phyloP scores from a whole-genome alignment of 345 rosid genomes.

The Euphorbia tirucalli region DNA sequence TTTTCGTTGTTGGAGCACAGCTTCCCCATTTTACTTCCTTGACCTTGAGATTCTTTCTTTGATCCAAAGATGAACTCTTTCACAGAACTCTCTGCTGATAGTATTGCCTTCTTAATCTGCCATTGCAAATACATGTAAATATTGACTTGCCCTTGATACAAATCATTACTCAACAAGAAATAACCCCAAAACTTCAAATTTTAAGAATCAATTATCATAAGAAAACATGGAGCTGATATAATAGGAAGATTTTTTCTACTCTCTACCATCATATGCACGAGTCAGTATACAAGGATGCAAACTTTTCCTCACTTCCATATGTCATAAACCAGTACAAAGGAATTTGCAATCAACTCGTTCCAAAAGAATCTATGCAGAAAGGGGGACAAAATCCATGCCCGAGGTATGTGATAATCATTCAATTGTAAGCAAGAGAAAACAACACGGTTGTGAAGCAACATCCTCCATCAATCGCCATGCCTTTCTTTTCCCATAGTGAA shows the following conservation, averaged over 20 bases:
- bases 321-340: not conserved
- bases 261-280: not conserved
- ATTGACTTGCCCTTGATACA: not conserved
- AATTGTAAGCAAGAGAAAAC: not conserved
- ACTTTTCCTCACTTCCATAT: too few species aligned
- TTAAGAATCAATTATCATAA: not conserved
- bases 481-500: too few species aligned
- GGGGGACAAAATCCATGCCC: not conserved
- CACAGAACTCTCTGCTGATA: conserved; percentile 51
- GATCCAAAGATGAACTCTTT: conserved; percentile 62
- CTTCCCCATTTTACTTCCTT: conserved; percentile 20
- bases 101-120: conserved; percentile 68
- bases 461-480: too few species aligned
- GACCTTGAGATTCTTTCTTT: conserved; percentile 32
- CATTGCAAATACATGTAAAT: conserved; percentile 5
- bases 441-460: too few species aligned
- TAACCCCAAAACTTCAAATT: not conserved
- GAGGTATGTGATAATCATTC: not conserved
- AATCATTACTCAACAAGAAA: not conserved
- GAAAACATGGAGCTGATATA: not conserved
- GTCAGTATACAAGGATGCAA: not conserved
- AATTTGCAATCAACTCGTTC: not conserved
- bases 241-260: not conserved
- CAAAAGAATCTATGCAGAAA: not conserved
- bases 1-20: conserved; percentile 23